phyloP scores from a whole-genome alignment of 495 filamentous ascomycete species.

The Penicillium maclennaniae region DNA sequence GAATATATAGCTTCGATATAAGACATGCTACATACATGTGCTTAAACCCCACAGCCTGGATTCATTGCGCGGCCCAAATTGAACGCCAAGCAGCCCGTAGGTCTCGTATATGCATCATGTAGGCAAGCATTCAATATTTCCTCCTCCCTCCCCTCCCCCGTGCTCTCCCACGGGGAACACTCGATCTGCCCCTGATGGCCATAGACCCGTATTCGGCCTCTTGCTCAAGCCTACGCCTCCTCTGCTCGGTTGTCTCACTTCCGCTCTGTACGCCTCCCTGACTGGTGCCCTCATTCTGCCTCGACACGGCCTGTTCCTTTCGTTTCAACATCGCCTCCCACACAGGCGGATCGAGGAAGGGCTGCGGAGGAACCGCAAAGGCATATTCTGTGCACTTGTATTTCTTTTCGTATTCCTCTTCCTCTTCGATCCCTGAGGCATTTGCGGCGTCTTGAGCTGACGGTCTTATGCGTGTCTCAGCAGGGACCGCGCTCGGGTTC shows the following conservation, averaged over 20 bases:
- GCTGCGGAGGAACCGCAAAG: conserved; percentile 17
- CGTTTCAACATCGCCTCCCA: conserved; percentile 26
- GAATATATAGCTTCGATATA: not conserved
- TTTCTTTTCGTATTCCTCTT: not conserved
- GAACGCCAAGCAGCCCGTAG: not conserved
- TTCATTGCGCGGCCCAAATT: not conserved
- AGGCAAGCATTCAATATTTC: conserved; percentile 2
- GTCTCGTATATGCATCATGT: not conserved
- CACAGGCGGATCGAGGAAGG: conserved; percentile 22
- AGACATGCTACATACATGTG: not conserved
- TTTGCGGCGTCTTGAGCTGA: not conserved
- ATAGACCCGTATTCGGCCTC: conserved; percentile 33
- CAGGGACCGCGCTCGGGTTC: conserved; percentile 22
- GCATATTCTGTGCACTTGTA: conserved; percentile 10
- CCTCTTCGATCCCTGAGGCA: not conserved
- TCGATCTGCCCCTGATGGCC: conserved; percentile 30
- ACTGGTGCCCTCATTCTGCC: not conserved
- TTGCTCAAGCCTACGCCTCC: conserved; percentile 14
- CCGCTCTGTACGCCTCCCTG: not conserved
- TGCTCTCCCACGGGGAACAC: conserved; percentile 16
- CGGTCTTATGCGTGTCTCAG: conserved; percentile 19
- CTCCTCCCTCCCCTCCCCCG: conserved; percentile 5
- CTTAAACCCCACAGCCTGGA: too few relatives aligned
- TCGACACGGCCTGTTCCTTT: conserved; percentile 2
- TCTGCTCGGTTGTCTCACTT: conserved; percentile 16